Conservation (phyloP, 1,284 basidiomycete genomes). For the Apiotrichum veenhuisii region DNA sequence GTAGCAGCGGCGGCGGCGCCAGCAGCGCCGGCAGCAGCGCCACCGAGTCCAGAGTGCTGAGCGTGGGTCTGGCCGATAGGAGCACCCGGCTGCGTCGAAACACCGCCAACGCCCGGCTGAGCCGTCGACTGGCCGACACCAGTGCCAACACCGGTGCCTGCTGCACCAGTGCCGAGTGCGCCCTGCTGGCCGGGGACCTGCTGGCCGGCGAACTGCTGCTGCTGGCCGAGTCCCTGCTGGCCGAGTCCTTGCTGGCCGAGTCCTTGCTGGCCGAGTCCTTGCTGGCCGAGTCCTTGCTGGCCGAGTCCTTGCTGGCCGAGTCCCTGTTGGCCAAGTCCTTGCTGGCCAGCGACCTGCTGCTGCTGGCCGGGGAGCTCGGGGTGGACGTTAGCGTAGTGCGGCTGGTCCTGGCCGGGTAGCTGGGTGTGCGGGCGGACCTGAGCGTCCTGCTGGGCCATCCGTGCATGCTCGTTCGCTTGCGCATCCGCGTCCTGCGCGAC, state of each 20-base stretch:
- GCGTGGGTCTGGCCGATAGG: too few relatives aligned
- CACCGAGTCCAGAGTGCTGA: too few relatives aligned
- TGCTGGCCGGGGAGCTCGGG: not conserved
- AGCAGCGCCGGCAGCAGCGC: too few relatives aligned
- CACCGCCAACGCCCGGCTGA: too few relatives aligned
- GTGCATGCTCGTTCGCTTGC: not conserved
- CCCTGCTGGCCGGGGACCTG: constrained; percentile 36
- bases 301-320: constrained; percentile 40
- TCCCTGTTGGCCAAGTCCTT: constrained; percentile 37
- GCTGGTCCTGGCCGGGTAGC: not conserved
- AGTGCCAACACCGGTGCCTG: too few relatives aligned
- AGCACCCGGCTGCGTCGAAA: too few relatives aligned
- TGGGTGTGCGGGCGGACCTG: constrained; percentile 23
- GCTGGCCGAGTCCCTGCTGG: constrained; percentile 21
- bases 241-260: constrained; percentile 23
- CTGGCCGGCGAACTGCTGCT: too few relatives aligned
- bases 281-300: constrained; percentile 30
- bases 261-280: constrained; percentile 55
- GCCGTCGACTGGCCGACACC: too few relatives aligned
- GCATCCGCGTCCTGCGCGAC: not conserved
- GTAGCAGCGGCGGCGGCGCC: too few relatives aligned
- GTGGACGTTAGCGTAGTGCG: too few relatives aligned
- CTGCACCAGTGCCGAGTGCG: too few relatives aligned
- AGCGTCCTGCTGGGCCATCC: not conserved
- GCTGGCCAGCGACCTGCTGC: not conserved